Conservation (phyloP, 2,329 filamentous ascomycete genomes). For the Cercospora brassicicola region DNA sequence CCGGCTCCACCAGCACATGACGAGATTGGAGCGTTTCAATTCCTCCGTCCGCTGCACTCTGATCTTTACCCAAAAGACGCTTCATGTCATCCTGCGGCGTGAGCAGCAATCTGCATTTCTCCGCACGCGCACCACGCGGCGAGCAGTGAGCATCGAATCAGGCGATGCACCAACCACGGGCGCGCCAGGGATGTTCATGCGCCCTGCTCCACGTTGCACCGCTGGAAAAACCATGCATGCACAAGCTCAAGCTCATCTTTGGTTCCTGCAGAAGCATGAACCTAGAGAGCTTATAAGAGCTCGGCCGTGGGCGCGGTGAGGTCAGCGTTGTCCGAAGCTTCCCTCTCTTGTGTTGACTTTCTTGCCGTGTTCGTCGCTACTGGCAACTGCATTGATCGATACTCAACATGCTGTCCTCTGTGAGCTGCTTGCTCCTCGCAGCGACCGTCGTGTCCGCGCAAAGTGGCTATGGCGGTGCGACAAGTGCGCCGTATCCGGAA, state of each 20-base stretch:
- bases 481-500: constrained; percentile 25
- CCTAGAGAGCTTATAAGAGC: constrained; percentile 19
- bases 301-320: constrained; percentile 6
- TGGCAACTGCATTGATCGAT: background rate
- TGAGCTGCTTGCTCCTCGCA: constrained; percentile 21
- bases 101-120: constrained; percentile 9
- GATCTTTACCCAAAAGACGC: constrained; percentile 20
- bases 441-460: constrained; percentile 27
- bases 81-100: constrained; percentile 2
- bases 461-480: constrained; percentile 17
- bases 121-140: constrained; percentile 13
- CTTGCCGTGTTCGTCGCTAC: background rate
- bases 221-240: background rate
- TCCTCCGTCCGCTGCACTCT: constrained; percentile 17
- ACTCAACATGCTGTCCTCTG: background rate
- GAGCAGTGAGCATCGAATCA: background rate
- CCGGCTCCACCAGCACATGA: constrained; percentile 10
- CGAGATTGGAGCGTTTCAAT: constrained; percentile 22
- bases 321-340: background rate
- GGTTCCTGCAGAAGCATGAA: constrained; percentile 23
- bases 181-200: constrained; percentile 1
- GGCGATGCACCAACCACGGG: constrained; percentile 1
- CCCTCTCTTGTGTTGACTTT: background rate
- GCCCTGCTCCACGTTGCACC: constrained; percentile 9
- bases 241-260: constrained; percentile 9